Evolutionary conservation across 148 eudicot genomes (phyloP).

Genomic region (Oxyria digyna): DNA sequence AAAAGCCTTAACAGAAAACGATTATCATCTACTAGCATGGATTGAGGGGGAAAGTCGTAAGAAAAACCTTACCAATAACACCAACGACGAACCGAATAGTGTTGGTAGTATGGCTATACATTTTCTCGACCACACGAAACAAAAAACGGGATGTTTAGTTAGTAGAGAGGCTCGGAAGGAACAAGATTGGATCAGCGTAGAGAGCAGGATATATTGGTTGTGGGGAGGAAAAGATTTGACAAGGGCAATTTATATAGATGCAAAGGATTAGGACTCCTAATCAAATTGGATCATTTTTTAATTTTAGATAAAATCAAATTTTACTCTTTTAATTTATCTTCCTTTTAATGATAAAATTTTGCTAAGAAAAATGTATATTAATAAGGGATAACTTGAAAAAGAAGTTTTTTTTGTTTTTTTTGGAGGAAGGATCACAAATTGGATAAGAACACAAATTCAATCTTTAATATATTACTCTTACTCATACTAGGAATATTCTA

Average conservation of each 20-base stretch:
- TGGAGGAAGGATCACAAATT: too few species aligned
- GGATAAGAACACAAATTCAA: too few species aligned
- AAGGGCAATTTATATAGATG: neutral
- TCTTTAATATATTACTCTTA: too few species aligned
- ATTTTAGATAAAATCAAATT: neutral
- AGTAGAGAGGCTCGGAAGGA: neutral
- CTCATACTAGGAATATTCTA: too few species aligned
- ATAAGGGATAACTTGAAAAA: too few species aligned
- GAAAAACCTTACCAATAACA: neutral
- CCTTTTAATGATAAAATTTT: neutral
- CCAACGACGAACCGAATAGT: neutral
- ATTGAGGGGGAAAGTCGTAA: too few species aligned
- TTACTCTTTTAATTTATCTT: neutral
- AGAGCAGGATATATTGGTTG: neutral
- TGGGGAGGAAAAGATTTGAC: neutral
- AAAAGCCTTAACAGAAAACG: too few species aligned
- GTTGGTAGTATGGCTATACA: neutral
- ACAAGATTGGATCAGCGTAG: neutral
- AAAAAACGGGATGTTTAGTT: neutral
- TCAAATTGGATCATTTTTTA: neutral
- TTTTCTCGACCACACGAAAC: neutral
- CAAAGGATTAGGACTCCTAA: neutral
- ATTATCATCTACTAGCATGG: too few species aligned
- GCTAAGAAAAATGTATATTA: neutral
- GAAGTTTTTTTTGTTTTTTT: too few species aligned